phyloP scores from a whole-genome alignment of 805 yeast species.

The Yarrowia bubula region DNA sequence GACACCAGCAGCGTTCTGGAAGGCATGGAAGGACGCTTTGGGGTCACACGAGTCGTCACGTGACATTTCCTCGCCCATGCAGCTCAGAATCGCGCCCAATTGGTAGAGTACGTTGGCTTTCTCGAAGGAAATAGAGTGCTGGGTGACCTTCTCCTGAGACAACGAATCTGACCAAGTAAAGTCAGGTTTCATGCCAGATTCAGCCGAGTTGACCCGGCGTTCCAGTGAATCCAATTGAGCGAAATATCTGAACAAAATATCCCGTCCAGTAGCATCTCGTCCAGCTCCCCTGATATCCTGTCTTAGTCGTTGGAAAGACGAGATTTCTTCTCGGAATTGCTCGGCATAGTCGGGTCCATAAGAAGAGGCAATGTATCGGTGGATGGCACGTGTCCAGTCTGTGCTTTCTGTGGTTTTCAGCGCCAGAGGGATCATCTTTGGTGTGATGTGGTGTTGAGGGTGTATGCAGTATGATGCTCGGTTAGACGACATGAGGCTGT shows the following conservation, averaged over 20 bases:
- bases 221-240: slow-evolving; percentile 80
- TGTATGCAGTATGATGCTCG: not conserved
- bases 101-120: slow-evolving; percentile 83
- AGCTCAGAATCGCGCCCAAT: slow-evolving; percentile 61
- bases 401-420: slow-evolving; percentile 51
- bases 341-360: slow-evolving; percentile 55
- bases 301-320: slow-evolving; percentile 56
- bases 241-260: slow-evolving; percentile 64
- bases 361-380: slow-evolving; percentile 53
- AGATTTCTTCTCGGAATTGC: slow-evolving; percentile 58
- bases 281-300: slow-evolving; percentile 55
- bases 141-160: slow-evolving; percentile 49
- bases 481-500: not conserved
- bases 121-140: slow-evolving; percentile 80
- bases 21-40: slow-evolving; percentile 57
- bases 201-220: slow-evolving; percentile 65
- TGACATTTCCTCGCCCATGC: slow-evolving; percentile 39
- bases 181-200: slow-evolving; percentile 53
- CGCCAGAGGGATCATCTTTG: slow-evolving; percentile 39
- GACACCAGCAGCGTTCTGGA: slow-evolving; percentile 78
- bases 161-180: slow-evolving; percentile 84
- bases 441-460: not conserved
- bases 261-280: slow-evolving; percentile 48
- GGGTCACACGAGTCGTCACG: slow-evolving; percentile 42
- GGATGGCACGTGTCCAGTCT: slow-evolving; percentile 66